Base-by-base conservation (phyloP, 352 stramenopile species). In the Phytophthora tubulina region DNA sequence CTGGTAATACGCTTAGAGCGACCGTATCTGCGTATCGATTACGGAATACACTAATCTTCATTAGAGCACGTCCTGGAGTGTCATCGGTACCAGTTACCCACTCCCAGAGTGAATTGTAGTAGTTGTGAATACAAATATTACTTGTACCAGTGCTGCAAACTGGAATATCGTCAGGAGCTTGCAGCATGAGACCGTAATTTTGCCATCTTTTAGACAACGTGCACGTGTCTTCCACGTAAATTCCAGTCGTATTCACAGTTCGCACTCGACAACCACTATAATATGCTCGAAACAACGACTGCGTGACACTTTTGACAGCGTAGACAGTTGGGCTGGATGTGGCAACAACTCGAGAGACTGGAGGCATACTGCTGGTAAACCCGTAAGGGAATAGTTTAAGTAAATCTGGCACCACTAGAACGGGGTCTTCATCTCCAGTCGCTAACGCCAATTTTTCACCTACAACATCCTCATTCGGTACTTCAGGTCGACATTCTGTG, bases 71-170 rank as follows among this genome's bases (percentile, higher is more conserved):
- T 6, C 69, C 63, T 1, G 69, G 63, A 4, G 51, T 76, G 2
- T 27, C 21, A 30, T 77, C 60, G 0, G 45, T 69, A 0, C 59
- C 60, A 0, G 69, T 74, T 3, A 75, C 63, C 69, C 59, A 78
- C 36, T 80, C 70, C 70, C 73, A 80, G 0, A 70, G 38, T 13
- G 67, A 73, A 38, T 79, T 79, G 46, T 73, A 79, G 51, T 76
- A 73, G 14, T 79, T 79, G 67, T 76, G 72, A 1, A 79, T 74
- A 32, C 67, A 79, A 21, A 74, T 50, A 17, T 51, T 68, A 17
- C 27, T 31, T 1, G 11, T 48, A 2, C 69, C 72, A 7, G 72
- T 80, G 7, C 38, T 75, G 39, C 71, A 78, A 14, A 71, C 41
- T 27, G 61, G 60, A 8, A 78, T 72, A 66, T 78, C 65, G 41